These are phyloP conservation scores for Nasturtium officinale DNA, from an alignment of 345 rosid genomes.

Conservation along the genomic window DNA sequence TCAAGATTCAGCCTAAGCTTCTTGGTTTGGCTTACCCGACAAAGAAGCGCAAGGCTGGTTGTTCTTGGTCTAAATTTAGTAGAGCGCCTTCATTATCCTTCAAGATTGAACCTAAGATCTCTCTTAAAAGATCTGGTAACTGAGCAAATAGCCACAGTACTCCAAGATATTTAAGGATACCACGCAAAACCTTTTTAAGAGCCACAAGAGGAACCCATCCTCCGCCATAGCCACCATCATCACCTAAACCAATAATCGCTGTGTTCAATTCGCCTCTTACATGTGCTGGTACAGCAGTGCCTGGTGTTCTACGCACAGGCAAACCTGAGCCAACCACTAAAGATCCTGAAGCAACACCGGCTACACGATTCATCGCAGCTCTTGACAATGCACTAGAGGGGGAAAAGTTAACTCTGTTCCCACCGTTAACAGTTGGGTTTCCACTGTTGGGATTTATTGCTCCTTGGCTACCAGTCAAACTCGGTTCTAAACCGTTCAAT, in stretches of 20 bases:
- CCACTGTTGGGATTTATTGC: constrained; percentile 50
- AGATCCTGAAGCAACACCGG: constrained; percentile 64
- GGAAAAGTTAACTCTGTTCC: constrained; percentile 67
- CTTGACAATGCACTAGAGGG: constrained; percentile 65
- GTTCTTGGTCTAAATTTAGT: constrained; percentile 97
- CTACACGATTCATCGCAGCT: constrained; percentile 72
- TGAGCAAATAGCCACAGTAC: constrained; percentile 97
- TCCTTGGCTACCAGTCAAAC: constrained; percentile 69
- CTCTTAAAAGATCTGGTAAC: constrained; percentile 87
- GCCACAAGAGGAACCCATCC: constrained; percentile 99
- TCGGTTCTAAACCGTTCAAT: constrained; percentile 84
- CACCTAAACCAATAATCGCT: constrained; percentile 96
- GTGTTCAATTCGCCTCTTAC: constrained; percentile 96
- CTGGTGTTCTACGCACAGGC: constrained; percentile 80
- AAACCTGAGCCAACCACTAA: constrained; percentile 66
- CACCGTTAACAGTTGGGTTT: constrained; percentile 58
- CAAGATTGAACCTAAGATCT: constrained; percentile 91
- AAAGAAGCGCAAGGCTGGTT: constrained; percentile 97
- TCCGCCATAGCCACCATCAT: constrained; percentile 99
- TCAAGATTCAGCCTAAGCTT: constrained; percentile 15
- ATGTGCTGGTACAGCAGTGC: constrained; percentile 80
- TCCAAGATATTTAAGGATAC: constrained; percentile 95
- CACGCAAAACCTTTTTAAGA: constrained; percentile 94
- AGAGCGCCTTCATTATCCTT: constrained; percentile 93
- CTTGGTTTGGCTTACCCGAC: constrained; percentile 73